Evolutionary conservation across 495 filamentous ascomycete genomes (phyloP), one percentile per base, ranked within the genome.

Genomic region (Pyrenopolyporus hunteri): DNA sequence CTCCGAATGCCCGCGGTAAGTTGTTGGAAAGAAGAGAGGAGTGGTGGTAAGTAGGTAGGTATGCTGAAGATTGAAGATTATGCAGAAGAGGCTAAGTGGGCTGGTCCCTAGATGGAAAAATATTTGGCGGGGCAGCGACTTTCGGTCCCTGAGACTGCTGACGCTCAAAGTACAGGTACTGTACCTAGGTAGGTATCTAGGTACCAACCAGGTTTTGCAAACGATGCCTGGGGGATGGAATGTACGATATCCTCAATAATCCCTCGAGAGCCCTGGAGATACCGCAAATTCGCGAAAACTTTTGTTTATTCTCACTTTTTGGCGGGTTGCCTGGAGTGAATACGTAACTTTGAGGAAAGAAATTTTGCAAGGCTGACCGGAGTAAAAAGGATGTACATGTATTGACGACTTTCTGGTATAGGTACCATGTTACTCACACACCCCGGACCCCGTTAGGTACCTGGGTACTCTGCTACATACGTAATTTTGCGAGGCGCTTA

Each of bases 51-150:
- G n/a, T n/a, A n/a, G n/a, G n/a, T n/a, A n/a, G n/a, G n/a, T n/a
- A n/a, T n/a, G n/a, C n/a, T n/a, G n/a, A n/a, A n/a, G n/a, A n/a
- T n/a, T n/a, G n/a, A 54, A 55, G 47, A 58, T 48, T 61, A 67
- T 46, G 44, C 8, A 20, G 67, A 44, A 59, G 33, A 49, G 46
- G 45, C 57, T 46, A 60, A 47, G 46, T 42, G 28, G 49, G 35
- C 42, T 64, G 42, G 42, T 45, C 13, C 42, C 28, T 20, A 40
- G 16, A 39, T 51, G 56, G 49, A 52, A 66, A 60, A 63, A 59
- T 59, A 67, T 60, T 57, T 67, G 68, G 68, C 64, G 68, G 70
- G 70, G 70, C 70, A 63, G 42, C 55, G 13, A n/a, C 28, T 25
- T 25, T 23, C 4, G 36, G n/a, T n/a, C n/a, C n/a, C n/a, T n/a